These are phyloP conservation scores for Termitomyces heimii DNA, from an alignment of 768 basidiomycete genomes.

Conservation along the genomic window DNA sequence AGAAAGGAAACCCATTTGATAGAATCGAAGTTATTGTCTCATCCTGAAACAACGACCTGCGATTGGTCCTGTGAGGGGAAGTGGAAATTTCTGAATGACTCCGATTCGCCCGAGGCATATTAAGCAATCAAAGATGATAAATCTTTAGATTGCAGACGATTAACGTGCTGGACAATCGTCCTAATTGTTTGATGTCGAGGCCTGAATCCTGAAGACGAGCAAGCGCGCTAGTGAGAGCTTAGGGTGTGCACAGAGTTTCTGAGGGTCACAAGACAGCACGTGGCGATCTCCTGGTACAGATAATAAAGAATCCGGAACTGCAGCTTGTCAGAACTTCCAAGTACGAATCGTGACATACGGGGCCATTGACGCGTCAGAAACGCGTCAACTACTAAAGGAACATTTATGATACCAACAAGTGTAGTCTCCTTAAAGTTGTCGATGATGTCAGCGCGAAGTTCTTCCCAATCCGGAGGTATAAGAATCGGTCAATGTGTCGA, in stretches of 20 bases:
- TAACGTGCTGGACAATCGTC: not conserved
- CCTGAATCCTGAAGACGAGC: not conserved
- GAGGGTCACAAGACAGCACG: not conserved
- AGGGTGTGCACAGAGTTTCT: not conserved
- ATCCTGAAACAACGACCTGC: conserved; percentile 3
- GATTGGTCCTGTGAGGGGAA: not conserved
- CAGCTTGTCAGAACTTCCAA: not conserved
- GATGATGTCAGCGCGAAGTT: conserved; percentile 7
- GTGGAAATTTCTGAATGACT: not conserved
- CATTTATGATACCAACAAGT: not conserved
- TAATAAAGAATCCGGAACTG: not conserved
- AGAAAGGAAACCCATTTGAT: conserved; percentile 30
- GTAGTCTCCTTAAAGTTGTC: not conserved
- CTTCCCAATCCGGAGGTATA: conserved; percentile 3
- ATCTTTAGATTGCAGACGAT: not conserved
- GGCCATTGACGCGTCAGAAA: not conserved
- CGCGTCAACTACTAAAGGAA: not conserved
- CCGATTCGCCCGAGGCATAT: conserved; percentile 1
- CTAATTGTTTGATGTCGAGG: not conserved
- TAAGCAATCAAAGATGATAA: not conserved
- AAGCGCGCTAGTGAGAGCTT: not conserved
- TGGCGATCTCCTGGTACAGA: not conserved
- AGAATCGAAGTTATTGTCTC: conserved; percentile 17
- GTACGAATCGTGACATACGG: not conserved
- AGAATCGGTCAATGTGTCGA: not conserved